Evolutionary conservation across 148 eudicot species (phyloP), one percentile per base, ranked within the genome.

Genomic region (Polygonum maritimum): DNA sequence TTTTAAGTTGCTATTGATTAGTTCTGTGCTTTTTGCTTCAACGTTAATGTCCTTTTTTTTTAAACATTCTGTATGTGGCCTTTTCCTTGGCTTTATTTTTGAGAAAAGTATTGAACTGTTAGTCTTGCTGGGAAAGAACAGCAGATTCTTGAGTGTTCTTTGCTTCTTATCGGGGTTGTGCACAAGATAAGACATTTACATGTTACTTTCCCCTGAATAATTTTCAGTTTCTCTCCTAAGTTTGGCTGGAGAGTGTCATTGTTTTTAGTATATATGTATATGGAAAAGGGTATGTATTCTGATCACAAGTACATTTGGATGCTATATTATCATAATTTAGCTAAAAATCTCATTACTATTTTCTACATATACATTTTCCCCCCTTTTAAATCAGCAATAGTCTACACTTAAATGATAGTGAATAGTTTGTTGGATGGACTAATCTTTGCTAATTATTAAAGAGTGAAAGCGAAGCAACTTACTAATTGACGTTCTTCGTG

Each of bases 401-500:
- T 16, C 70, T 63, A 10, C 39, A 63, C 14, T 7, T 44, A 63
- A 33, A 63, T 12, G 70, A 22, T 31, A 13, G 70, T 63, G 38
- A 16, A 12, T 33, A 62, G 38, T 2, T 7, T 62, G 4, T 22
- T 62, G 63, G 9, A 10, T 19, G 33, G 65, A 58, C 35, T 67
- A 38, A 5, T 38, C 45, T 67, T 15, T 36, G 19, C 38, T 67
- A n/a, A 36, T 33, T 12, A 4, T 38, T 63, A 3, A 12, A 31
- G 40, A 57, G 63, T 57, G 63, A 12, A 26, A 62, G 3, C 60
- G 0, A n/a, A 54, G 60, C 26, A 5, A 67, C 33, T 67, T 67
- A 11, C 16, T 76, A 58, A 47, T 36, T 76, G 54, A 76, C 60
- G 11, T 58, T 75, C 15, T 62, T 73, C 65, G 82, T 14, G 11